These are phyloP conservation scores for Arctium minus DNA, from an alignment of 129 eudicot genomes.

Conservation along the genomic window DNA sequence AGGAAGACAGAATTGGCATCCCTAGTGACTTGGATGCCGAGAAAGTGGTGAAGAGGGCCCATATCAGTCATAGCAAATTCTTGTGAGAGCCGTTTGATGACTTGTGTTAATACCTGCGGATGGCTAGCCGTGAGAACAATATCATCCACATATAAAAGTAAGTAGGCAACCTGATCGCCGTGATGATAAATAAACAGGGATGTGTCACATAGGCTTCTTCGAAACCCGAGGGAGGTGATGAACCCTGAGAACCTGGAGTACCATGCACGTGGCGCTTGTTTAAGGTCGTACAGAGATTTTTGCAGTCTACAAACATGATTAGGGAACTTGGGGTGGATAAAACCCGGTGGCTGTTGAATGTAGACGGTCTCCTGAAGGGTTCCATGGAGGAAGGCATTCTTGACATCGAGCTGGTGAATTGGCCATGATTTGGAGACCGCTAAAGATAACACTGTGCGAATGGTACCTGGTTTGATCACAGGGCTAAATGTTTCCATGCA, in stretches of 20 bases:
- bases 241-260: neutral
- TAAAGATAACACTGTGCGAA: neutral
- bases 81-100: neutral
- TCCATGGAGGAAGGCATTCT: conserved; percentile 11
- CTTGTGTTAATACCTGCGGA: neutral
- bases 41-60: neutral
- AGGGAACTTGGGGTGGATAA: neutral
- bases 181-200: neutral
- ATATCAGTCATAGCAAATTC: neutral
- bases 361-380: conserved; percentile 12
- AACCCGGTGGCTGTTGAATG: neutral
- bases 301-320: neutral
- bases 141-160: neutral
- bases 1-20: no score
- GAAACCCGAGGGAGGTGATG: neutral
- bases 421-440: neutral
- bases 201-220: neutral
- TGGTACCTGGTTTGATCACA: neutral
- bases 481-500: neutral
- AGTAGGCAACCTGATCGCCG: neutral
- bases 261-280: neutral
- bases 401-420: neutral
- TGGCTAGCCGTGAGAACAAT: neutral
- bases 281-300: neutral
- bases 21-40: neutral